Percentiles rank a stretch among this genome's conserved stretches.
These are phyloP conservation scores for Anthracocystis panici-leucophaei DNA, from an alignment of 1,284 basidiomycete genomes.

Conservation along the genomic window DNA sequence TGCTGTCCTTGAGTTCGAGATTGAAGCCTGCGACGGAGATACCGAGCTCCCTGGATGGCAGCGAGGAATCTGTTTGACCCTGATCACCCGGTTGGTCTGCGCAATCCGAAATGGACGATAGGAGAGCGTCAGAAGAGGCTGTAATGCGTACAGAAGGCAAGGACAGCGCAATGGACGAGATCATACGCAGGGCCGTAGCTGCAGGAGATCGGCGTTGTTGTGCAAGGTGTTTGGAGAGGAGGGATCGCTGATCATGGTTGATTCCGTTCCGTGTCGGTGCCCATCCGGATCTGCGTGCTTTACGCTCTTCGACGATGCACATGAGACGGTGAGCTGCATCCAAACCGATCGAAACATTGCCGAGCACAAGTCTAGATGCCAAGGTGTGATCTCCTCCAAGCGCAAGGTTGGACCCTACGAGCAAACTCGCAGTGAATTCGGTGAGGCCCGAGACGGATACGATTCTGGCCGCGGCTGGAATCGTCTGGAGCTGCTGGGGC, in stretches of 20 bases:
- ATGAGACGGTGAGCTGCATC: slow-evolving; percentile 48
- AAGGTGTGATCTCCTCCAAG: slow-evolving; percentile 45
- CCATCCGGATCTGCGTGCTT: slow-evolving; percentile 31
- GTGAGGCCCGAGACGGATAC: slow-evolving; percentile 43
- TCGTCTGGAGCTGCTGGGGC: slow-evolving; percentile 16
- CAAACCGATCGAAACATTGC: slow-evolving; percentile 43
- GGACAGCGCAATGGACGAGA: slow-evolving; percentile 26
- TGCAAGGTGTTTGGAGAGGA: slow-evolving; percentile 42
- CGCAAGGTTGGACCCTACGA: slow-evolving; percentile 43
- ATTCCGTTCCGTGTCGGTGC: slow-evolving; percentile 19
- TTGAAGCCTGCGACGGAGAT: slow-evolving; percentile 37
- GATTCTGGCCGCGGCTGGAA: slow-evolving; percentile 42
- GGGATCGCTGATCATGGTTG: slow-evolving; percentile 17
- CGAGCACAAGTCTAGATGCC: slow-evolving; percentile 38
- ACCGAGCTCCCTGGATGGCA: slow-evolving; percentile 29
- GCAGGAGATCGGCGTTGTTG: slow-evolving; percentile 32
- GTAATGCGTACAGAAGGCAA: slow-evolving; percentile 40
- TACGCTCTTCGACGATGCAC: slow-evolving; percentile 40
- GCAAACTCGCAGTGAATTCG: slow-evolving; percentile 43
- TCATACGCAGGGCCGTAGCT: slow-evolving; percentile 22
- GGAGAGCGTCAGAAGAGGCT: slow-evolving; percentile 32
- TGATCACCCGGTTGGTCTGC: neutral
- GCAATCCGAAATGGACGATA: slow-evolving; percentile 15
- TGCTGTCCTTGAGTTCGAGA: slow-evolving; percentile 56
- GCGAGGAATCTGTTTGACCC: neutral